Conservation (phyloP, 352 stramenopile genomes). For the Phytopythium montanum region DNA sequence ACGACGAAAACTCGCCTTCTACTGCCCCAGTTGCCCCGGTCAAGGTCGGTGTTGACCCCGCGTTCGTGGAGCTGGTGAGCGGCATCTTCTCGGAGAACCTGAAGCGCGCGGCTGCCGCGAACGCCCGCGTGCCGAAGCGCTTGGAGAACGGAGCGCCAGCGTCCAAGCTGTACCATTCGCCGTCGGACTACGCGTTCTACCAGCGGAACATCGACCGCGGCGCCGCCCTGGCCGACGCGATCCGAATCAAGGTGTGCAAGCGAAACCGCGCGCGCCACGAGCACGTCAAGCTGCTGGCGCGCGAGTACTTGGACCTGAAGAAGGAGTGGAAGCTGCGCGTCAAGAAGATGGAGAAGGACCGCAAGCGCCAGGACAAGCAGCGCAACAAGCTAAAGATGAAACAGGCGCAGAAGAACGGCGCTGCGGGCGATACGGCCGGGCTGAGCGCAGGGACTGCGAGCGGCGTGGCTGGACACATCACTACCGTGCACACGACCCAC, state of each 20-base stretch:
- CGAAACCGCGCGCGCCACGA: slow-evolving; percentile 68
- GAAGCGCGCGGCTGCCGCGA: slow-evolving; percentile 41
- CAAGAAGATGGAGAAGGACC: slow-evolving; percentile 86
- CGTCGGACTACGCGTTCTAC: slow-evolving; percentile 75
- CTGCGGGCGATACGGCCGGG: slow-evolving; percentile 16
- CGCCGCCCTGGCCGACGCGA: slow-evolving; percentile 35
- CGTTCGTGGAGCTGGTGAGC: slow-evolving; percentile 58
- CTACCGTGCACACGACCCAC: slow-evolving; percentile 32
- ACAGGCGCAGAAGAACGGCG: slow-evolving; percentile 32
- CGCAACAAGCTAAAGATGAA: slow-evolving; percentile 70
- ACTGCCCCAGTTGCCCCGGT: slow-evolving; percentile 14
- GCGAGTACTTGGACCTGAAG: slow-evolving; percentile 80
- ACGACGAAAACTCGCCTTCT: background rate
- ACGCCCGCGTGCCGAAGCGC: slow-evolving; percentile 53
- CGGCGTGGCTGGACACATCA: slow-evolving; percentile 17
- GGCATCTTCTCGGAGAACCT: slow-evolving; percentile 66
- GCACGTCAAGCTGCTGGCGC: slow-evolving; percentile 61
- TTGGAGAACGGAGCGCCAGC: slow-evolving; percentile 36
- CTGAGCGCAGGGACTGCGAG: slow-evolving; percentile 7
- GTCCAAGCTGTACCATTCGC: slow-evolving; percentile 68
- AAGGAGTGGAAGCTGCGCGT: slow-evolving; percentile 80
- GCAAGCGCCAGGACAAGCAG: slow-evolving; percentile 81
- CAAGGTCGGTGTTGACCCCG: slow-evolving; percentile 60
- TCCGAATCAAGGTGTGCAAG: slow-evolving; percentile 58
- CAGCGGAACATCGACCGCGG: slow-evolving; percentile 61